Percentiles rank a stretch among this genome's conserved stretches.
phyloP scores from a whole-genome alignment of 2,329 filamentous ascomycete genomes.

The Fusarium poae region DNA sequence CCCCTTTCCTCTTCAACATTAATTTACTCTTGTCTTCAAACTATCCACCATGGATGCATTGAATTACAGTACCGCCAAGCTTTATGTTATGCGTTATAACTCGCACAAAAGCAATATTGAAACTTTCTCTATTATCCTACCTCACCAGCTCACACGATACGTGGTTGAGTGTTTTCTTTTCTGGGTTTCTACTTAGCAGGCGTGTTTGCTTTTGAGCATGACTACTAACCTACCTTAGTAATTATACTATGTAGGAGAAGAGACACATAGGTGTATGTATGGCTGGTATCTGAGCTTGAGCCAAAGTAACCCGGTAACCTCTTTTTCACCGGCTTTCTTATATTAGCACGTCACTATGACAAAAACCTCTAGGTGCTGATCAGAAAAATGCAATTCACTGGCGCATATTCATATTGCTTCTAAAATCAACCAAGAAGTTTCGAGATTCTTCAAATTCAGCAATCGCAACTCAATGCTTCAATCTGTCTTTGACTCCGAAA shows the following conservation, averaged over 20 bases:
- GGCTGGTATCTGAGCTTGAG: slow-evolving; percentile 1
- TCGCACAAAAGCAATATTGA: not conserved
- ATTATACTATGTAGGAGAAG: no score
- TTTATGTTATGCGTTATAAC: not conserved
- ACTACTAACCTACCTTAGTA: no score
- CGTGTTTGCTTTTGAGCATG: not conserved
- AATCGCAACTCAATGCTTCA: not conserved
- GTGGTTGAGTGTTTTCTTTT: not conserved
- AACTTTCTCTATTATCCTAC: not conserved
- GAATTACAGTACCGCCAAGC: not conserved
- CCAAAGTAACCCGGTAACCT: not conserved
- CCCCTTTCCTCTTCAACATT: not conserved
- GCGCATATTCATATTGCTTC: not conserved
- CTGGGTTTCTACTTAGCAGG: not conserved
- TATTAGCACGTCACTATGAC: not conserved
- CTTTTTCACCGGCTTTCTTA: not conserved
- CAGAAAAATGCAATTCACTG: not conserved
- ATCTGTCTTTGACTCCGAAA: slow-evolving; percentile 8
- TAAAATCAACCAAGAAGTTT: not conserved
- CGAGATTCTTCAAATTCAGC: not conserved
- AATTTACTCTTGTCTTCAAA: not conserved
- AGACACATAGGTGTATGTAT: not conserved
- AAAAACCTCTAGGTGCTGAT: not conserved
- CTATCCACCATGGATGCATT: not conserved
- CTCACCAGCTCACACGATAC: not conserved